Evolutionary conservation across 306 rosid species (phyloP), one percentile per base, ranked within the genome.

Genomic region (Mimosa pudica): DNA sequence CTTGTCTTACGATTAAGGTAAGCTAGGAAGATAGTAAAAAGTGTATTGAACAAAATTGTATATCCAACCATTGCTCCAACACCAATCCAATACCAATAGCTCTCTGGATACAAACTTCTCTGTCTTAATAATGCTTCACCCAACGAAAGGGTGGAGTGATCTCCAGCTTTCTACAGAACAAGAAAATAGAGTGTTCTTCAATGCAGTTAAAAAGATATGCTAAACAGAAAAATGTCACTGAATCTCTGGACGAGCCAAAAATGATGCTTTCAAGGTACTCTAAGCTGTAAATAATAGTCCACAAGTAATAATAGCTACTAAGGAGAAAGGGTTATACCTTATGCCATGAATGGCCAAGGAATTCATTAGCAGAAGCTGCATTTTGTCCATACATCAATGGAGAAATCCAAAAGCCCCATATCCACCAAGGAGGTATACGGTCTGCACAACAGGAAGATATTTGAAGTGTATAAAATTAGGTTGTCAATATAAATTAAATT

Each of bases 11-110:
- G 98, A 70, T 96, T 93, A 73, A 96, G 98, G 89, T 90, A 91
- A 55, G 96, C 86, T 58, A 96, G 86, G 89, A 87, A 93, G 87
- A 91, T 80, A 62, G 99, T 91, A 85, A 96, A 96, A 45, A 96
- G 90, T 42, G 62, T 0, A 77, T 96, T 96, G 93, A 96, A 91
- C 71, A 96, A 77, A 87, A 89, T 79, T 75, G 99, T 87, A 85
- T 96, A 96, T 86, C 99, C 98, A 74, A 93, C 87, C 96, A 93
- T 77, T 79, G 98, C 98, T 62, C 97, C 99, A 82, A 87, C 87
- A 77, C 99, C 99, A 78, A 96, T 96, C 99, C 99, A 96, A 87
- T 89, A 96, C 99, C 99, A 96, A 82, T 93, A 96, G 87, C 91
- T 88, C 85, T 89, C 94, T 33, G 91, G 46, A 89, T 83, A 90